Evolutionary conservation across 352 stramenopile species (phyloP), one percentile per base, ranked within the genome.

Genomic region (Phytopythium litorale): DNA sequence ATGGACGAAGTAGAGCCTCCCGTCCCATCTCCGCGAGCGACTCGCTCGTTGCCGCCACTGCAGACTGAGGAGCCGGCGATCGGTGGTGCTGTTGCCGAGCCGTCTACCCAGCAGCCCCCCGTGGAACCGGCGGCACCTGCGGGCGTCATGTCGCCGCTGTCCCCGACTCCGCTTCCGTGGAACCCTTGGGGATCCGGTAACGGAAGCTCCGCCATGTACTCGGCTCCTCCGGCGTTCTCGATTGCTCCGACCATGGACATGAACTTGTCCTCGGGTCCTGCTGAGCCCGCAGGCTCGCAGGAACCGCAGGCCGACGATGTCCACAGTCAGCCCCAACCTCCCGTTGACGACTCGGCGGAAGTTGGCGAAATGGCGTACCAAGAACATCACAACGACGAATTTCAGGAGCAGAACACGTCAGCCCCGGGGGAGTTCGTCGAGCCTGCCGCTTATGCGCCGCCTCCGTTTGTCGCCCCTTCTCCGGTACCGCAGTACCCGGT

Each of bases 151-250:
- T 60, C 55, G 15, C 55, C 55, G 0, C 23, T 60, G 23, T 60
- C 55, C 4, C 55, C 55, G 23, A 60, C 55, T 12, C 55, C 55
- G 37, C 42, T 60, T 18, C 55, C 55, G n/a, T 60, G 55, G 55
- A 60, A 52, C 38, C 25, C 55, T 11, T 60, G 55, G 55, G 55
- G 55, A 0, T 52, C 55, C 51, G 40, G 55, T 4, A 42, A 25
- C 5, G 55, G n/a, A 8, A 16, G 21, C n/a, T 58, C 55, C 2
- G 15, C 13, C 19, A 57, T 57, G 51, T 45, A 42, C 21, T 6
- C 51, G 30, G 40, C 40, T 16, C 55, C 55, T 60, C 55, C 55
- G 19, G 55, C 55, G 18, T 60, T 60, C 15, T 52, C 38, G 4
- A 49, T 60, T 35, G 55, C 55, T 11, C 55, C 55, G 12, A 42